A percentile compares a stretch with the other conserved stretches of the same genome.
Evolutionary conservation across 2,329 filamentous ascomycete species (phyloP).

Genomic region (Dendryphion nanum): DNA sequence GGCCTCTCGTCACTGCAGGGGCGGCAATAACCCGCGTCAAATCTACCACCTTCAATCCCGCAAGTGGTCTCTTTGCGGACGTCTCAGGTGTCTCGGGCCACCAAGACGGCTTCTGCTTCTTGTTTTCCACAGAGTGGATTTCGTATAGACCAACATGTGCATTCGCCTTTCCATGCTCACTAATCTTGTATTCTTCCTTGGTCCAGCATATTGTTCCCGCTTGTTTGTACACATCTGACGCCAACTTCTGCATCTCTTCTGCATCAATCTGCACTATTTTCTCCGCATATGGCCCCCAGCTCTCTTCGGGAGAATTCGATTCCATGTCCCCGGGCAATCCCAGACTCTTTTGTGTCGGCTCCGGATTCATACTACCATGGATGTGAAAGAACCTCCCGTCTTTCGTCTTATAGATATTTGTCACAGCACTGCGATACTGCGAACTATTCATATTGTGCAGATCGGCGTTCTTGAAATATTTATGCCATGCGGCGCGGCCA

Average conservation of each 20-base stretch:
- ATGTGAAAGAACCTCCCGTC: slow-evolving; percentile 49
- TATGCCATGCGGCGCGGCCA: slow-evolving; percentile 16
- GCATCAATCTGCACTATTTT: slow-evolving; percentile 36
- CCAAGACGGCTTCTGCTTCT: slow-evolving; percentile 38
- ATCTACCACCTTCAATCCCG: slow-evolving; percentile 53
- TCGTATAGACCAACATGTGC: slow-evolving; percentile 43
- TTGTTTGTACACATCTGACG: slow-evolving; percentile 40
- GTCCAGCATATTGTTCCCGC: slow-evolving; percentile 42
- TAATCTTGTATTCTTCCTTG: slow-evolving; percentile 38
- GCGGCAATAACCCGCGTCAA: slow-evolving; percentile 51
- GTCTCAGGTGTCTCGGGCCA: slow-evolving; percentile 40
- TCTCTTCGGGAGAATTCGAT: slow-evolving; percentile 24
- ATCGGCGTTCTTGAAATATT: slow-evolving; percentile 28
- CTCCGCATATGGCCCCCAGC: slow-evolving; percentile 33
- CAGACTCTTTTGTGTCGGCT: slow-evolving; percentile 41
- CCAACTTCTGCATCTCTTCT: slow-evolving; percentile 33
- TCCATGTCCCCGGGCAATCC: slow-evolving; percentile 33
- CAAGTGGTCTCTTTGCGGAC: slow-evolving; percentile 42
- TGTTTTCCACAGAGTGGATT: slow-evolving; percentile 25
- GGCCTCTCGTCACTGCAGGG: slow-evolving; percentile 42
- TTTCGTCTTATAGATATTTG: slow-evolving; percentile 50
- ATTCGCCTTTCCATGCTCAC: slow-evolving; percentile 45
- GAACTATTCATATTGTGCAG: slow-evolving; percentile 16
- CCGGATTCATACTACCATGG: slow-evolving; percentile 50
- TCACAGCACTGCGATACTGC: slow-evolving; percentile 33